Conservation (phyloP, 192 early-diverging fungal genomes). For the Anaeromyces robustus region DNA sequence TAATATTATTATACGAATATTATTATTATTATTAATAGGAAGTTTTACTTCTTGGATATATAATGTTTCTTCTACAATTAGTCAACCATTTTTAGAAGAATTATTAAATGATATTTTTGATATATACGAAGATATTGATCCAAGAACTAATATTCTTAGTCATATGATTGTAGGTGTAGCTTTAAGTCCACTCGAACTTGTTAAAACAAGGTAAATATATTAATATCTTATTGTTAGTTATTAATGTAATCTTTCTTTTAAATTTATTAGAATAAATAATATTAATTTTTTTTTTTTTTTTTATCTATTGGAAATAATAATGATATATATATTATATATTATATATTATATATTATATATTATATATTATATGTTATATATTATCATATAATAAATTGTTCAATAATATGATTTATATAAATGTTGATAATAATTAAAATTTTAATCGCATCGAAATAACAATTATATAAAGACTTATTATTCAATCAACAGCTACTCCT, state of each 20-base stretch:
- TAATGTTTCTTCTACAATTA: background rate
- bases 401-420: too few relatives aligned
- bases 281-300: too few relatives aligned
- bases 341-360: too few relatives aligned
- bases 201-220: conserved; percentile 55
- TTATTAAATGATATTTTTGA: conserved; percentile 76
- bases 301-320: too few relatives aligned
- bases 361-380: too few relatives aligned
- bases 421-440: too few relatives aligned
- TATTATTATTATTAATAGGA: background rate
- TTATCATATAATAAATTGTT: too few relatives aligned
- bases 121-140: conserved; percentile 64
- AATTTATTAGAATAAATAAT: too few relatives aligned
- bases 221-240: background rate
- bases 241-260: background rate
- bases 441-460: too few relatives aligned
- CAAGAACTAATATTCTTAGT: conserved; percentile 56
- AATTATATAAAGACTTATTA: conserved; percentile 51
- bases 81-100: conserved; percentile 73
- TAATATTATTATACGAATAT: too few relatives aligned
- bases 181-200: conserved; percentile 80
- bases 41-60: background rate
- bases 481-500: conserved; percentile 60
- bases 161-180: conserved; percentile 59
- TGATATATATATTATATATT: too few relatives aligned